Evolutionary conservation across 163 green algal genomes (phyloP).

Genomic region (Scenedesmus sp.): DNA sequence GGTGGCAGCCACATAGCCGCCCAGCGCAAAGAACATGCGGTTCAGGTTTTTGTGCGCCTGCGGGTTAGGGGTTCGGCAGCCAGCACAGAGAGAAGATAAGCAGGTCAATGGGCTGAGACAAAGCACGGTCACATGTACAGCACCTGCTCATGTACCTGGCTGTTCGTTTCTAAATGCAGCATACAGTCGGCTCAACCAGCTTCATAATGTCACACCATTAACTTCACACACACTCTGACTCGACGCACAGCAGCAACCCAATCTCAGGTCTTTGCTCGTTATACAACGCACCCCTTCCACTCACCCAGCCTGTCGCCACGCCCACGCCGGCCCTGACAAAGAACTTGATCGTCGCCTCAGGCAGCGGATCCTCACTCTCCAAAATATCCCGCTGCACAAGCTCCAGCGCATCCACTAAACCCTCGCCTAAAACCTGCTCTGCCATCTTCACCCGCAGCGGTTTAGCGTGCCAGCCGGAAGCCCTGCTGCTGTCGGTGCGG

Average conservation of each 20-base stretch:
- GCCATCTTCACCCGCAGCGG: slow-evolving; percentile 9
- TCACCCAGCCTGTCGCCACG: slow-evolving; percentile 36
- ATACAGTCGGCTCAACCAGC: background rate
- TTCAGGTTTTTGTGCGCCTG: slow-evolving; percentile 38
- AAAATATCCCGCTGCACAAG: background rate
- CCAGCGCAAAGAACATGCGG: slow-evolving; percentile 21
- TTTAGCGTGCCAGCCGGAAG: background rate
- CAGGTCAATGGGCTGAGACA: background rate
- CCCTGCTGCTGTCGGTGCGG: background rate
- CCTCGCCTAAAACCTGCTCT: background rate
- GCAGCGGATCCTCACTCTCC: background rate
- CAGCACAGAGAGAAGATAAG: background rate
- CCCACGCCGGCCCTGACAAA: slow-evolving; percentile 13
- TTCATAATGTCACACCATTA: too few relatives aligned
- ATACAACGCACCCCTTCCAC: background rate
- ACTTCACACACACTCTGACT: background rate
- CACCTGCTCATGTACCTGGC: too few relatives aligned
- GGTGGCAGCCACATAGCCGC: slow-evolving; percentile 28
- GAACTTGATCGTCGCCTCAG: slow-evolving; percentile 45
- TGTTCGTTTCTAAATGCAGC: too few relatives aligned
- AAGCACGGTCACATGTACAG: too few relatives aligned
- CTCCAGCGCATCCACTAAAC: background rate
- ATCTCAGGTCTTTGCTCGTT: too few relatives aligned
- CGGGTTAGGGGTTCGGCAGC: background rate
- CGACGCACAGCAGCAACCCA: background rate